Percentiles rank a stretch among this genome's conserved stretches.
These are phyloP conservation scores for Talaromyces sp. DNA, from an alignment of 2,329 filamentous ascomycete species.

Conservation along the genomic window DNA sequence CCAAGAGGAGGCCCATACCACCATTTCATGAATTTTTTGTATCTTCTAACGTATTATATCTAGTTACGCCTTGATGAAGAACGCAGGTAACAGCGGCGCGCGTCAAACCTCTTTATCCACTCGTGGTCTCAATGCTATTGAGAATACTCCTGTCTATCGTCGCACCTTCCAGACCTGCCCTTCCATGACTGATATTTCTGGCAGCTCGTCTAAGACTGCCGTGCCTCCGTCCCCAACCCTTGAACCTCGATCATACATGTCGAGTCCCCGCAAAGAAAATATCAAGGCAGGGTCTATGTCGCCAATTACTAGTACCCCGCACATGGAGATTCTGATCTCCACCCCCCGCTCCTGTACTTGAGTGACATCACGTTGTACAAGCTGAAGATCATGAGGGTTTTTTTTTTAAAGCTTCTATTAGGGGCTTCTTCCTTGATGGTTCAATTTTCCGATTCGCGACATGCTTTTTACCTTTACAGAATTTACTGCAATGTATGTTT, in stretches of 20 bases:
- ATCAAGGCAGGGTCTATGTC: conserved; percentile 41
- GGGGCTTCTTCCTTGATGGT: not conserved
- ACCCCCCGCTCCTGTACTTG: conserved; percentile 39
- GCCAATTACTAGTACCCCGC: conserved; percentile 42
- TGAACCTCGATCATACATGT: conserved; percentile 38
- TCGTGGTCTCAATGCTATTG: conserved; percentile 40
- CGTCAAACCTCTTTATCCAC: conserved; percentile 43
- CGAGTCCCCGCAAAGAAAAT: conserved; percentile 46
- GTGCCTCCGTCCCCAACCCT: conserved; percentile 33
- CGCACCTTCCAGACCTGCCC: conserved; percentile 30
- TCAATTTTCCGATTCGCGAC: conserved; percentile 4
- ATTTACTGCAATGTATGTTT: conserved; percentile 22
- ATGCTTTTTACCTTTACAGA: conserved; percentile 20
- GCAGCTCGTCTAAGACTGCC: conserved; percentile 40
- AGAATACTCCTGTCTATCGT: conserved; percentile 42
- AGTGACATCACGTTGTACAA: not conserved
- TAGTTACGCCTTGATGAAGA: conserved; percentile 43
- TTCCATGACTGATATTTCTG: conserved; percentile 36
- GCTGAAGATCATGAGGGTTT: no score
- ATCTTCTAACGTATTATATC: conserved; percentile 36
- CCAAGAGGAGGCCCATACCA: not conserved
- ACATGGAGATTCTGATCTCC: conserved; percentile 40
- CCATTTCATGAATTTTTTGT: not conserved
- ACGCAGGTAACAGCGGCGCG: conserved; percentile 24
- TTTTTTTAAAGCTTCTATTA: no score